Conservation (phyloP, 2,329 filamentous ascomycete species). For the Intubia oerlemansii region DNA sequence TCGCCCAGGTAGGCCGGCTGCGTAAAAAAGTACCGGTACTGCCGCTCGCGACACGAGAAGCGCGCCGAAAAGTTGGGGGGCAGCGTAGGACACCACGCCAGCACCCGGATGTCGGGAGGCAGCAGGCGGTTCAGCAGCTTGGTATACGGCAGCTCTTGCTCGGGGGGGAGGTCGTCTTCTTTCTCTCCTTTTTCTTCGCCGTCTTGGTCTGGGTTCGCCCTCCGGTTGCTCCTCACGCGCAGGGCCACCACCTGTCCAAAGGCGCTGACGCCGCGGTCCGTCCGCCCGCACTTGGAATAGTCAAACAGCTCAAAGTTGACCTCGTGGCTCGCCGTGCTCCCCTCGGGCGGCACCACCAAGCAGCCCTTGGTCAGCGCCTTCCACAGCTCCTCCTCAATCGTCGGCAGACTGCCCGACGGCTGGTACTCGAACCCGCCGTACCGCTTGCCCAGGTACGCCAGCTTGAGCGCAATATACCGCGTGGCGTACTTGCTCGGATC, state of each 20-base stretch:
- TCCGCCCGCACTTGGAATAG: conserved; percentile 89
- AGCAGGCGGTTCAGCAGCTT: conserved; percentile 70
- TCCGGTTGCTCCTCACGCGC: conserved; percentile 54
- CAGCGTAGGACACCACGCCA: conserved; percentile 81
- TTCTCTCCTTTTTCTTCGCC: conserved; percentile 20
- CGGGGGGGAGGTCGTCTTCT: conserved; percentile 8
- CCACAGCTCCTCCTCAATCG: conserved; percentile 87
- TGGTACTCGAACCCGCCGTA: conserved; percentile 93
- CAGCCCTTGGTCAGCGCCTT: conserved; percentile 67
- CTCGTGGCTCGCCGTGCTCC: conserved; percentile 24
- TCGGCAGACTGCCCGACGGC: conserved; percentile 47
- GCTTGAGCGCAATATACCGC: conserved; percentile 71
- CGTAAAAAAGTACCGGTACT: conserved; percentile 96
- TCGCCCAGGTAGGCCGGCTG: conserved; percentile 60
- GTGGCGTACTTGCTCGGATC: conserved; percentile 68
- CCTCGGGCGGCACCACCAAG: conserved; percentile 48
- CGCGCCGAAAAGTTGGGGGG: conserved; percentile 69
- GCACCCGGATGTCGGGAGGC: conserved; percentile 69
- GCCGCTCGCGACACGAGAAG: conserved; percentile 77
- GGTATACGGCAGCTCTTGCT: conserved; percentile 55
- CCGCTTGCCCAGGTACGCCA: conserved; percentile 76
- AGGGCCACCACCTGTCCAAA: conserved; percentile 90
- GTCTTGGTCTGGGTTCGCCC: no score
- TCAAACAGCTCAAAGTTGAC: conserved; percentile 70
- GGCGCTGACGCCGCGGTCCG: conserved; percentile 81